A percentile compares a stretch with the other conserved stretches of the same genome.
These are phyloP conservation scores for Pleurotus tuoliensis DNA, from an alignment of 768 basidiomycete species.

Conservation along the genomic window DNA sequence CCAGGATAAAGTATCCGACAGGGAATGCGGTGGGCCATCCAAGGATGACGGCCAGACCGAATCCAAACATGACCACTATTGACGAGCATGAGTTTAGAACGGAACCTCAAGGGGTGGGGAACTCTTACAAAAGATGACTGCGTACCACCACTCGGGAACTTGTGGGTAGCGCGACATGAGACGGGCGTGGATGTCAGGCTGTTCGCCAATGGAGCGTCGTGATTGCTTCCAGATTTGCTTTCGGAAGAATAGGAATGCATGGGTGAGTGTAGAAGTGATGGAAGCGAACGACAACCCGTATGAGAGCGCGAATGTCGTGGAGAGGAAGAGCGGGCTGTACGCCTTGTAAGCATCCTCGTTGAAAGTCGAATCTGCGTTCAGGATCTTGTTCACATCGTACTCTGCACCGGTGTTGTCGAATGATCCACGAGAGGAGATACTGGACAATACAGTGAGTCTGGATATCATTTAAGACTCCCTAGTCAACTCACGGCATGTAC, in stretches of 20 bases:
- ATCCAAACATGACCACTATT: conserved; percentile 57
- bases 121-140: conserved; percentile 51
- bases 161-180: conserved; percentile 75
- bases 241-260: conserved; percentile 70
- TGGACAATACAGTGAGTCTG: not conserved
- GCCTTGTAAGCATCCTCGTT: conserved; percentile 48
- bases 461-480: not conserved
- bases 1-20: conserved; percentile 50
- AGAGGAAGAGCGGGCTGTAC: conserved; percentile 63
- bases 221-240: conserved; percentile 75
- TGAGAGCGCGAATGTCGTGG: conserved; percentile 70
- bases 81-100: not conserved
- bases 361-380: conserved; percentile 51
- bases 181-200: conserved; percentile 84
- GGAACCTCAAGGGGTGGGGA: conserved; percentile 12
- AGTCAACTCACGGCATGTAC: conserved; percentile 47
- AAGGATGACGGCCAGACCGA: conserved; percentile 66
- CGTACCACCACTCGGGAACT: conserved; percentile 90
- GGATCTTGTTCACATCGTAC: conserved; percentile 58
- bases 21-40: conserved; percentile 57
- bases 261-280: conserved; percentile 70
- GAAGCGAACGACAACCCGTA: conserved; percentile 82
- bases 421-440: conserved; percentile 59
- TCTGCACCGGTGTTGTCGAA: conserved; percentile 57
- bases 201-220: conserved; percentile 68